Conservation (phyloP, 2,329 filamentous ascomycete genomes). For the Trichophyton schoenleinii region DNA sequence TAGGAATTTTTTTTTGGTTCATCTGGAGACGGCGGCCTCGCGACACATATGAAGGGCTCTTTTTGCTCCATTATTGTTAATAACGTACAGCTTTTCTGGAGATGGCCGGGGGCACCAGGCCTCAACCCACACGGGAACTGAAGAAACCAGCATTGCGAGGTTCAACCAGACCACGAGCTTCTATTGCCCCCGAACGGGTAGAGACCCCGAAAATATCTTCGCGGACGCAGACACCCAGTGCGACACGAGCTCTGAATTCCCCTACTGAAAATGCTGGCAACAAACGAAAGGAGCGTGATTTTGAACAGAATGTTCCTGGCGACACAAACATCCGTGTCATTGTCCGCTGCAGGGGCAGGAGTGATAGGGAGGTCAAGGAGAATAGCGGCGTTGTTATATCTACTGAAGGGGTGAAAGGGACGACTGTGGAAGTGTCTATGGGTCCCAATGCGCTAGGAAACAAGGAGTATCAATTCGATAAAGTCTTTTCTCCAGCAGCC, state of each 20-base stretch:
- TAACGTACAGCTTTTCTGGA: background rate
- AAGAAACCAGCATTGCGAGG: slow-evolving; percentile 41
- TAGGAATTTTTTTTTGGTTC: background rate
- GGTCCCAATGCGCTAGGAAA: slow-evolving; percentile 85
- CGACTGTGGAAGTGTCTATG: slow-evolving; percentile 76
- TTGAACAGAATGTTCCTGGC: slow-evolving; percentile 45
- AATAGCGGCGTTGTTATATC: slow-evolving; percentile 88
- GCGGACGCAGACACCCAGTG: slow-evolving; percentile 39
- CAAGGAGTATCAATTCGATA: slow-evolving; percentile 93
- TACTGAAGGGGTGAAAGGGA: slow-evolving; percentile 79
- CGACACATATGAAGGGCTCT: background rate
- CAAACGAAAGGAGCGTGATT: slow-evolving; percentile 82
- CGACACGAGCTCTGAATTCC: slow-evolving; percentile 30
- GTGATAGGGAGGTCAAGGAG: slow-evolving; percentile 81
- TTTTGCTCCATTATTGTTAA: background rate
- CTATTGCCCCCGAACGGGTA: slow-evolving; percentile 41
- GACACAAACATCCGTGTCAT: slow-evolving; percentile 92
- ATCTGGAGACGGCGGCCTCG: background rate
- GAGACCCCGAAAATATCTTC: slow-evolving; percentile 61
- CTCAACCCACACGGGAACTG: slow-evolving; percentile 26
- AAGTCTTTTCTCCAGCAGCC: slow-evolving; percentile 88
- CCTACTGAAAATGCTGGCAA: slow-evolving; percentile 40
- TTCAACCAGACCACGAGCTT: slow-evolving; percentile 41
- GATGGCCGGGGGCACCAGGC: slow-evolving; percentile 12
- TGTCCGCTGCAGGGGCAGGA: slow-evolving; percentile 84